Percentiles rank a stretch among this genome's conserved stretches.
Evolutionary conservation across 345 rosid species (phyloP).

Genomic region (Eucalyptus regnans): DNA sequence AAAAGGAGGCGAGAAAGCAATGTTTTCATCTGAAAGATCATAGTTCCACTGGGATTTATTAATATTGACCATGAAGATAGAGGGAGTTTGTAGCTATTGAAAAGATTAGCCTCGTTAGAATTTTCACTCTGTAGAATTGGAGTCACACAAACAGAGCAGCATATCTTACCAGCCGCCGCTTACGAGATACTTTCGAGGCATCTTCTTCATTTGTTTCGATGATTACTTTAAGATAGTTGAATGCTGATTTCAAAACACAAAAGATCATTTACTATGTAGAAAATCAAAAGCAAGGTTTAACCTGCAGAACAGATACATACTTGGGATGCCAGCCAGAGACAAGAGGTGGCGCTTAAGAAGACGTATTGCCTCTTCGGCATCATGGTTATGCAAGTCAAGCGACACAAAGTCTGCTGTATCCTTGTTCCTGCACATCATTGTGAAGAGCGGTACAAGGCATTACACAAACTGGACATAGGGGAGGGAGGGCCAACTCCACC

Average conservation of each 20-base stretch:
- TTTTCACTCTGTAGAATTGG: not conserved
- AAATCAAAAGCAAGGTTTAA: not conserved
- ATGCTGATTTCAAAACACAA: conserved; percentile 9
- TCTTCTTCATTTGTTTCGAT: conserved; percentile 27
- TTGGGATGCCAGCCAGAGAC: conserved; percentile 34
- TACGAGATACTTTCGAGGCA: conserved; percentile 21
- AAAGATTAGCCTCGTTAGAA: not conserved
- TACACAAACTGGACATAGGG: not conserved
- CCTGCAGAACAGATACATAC: conserved; percentile 14
- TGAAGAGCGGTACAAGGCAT: not conserved
- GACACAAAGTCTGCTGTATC: conserved; percentile 9
- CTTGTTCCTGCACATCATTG: conserved; percentile 5
- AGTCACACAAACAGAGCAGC: not conserved
- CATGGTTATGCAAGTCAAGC: conserved; percentile 29
- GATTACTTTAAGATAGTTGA: conserved; percentile 30
- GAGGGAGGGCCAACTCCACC: not conserved
- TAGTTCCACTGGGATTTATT: not conserved
- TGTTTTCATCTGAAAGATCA: not conserved
- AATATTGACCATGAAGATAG: not conserved
- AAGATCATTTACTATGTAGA: not conserved
- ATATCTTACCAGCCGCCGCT: conserved; percentile 36
- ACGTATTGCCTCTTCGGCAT: conserved; percentile 21
- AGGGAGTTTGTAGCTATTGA: not conserved
- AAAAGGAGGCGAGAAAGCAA: not conserved
- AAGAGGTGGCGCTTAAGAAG: conserved; percentile 33